Evolutionary conservation across 306 rosid genomes (phyloP).

Genomic region (Trifolium subterraneum): DNA sequence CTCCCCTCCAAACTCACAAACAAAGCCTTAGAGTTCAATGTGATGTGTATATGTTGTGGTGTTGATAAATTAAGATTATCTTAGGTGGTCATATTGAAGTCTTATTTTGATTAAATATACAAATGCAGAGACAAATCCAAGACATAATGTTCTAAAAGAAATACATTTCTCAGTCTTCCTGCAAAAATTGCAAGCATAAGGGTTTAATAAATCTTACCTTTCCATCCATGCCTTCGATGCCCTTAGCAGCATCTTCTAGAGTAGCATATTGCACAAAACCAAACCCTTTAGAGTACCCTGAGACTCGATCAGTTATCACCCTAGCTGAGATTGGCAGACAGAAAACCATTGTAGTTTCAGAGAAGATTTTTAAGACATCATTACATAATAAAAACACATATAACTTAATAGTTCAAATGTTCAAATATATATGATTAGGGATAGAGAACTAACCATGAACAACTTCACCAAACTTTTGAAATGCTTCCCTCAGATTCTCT

Average conservation of each 20-base stretch:
- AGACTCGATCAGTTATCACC: conserved; percentile 84
- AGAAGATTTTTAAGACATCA: conserved; percentile 28
- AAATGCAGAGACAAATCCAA: conserved; percentile 4
- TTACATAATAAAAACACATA: conserved; percentile 1
- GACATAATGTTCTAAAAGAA: conserved; percentile 23
- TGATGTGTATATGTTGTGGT: neutral
- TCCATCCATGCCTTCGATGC: conserved; percentile 98
- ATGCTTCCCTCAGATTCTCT: conserved; percentile 70
- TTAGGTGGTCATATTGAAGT: neutral
- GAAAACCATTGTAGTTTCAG: conserved; percentile 1
- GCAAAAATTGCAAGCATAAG: neutral
- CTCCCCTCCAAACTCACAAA: too few species aligned
- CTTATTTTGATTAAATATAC: neutral
- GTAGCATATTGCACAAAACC: conserved; percentile 90
- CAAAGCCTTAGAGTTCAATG: neutral
- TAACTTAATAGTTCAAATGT: conserved; percentile 11
- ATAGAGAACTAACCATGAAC: conserved; percentile 60
- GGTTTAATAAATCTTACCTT: conserved; percentile 58
- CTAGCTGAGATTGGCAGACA: conserved; percentile 63
- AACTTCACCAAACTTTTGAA: conserved; percentile 86
- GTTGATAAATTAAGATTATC: conserved; percentile 2
- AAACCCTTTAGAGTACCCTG: conserved; percentile 93
- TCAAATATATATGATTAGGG: neutral
- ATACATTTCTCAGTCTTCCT: neutral
- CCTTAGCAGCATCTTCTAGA: conserved; percentile 81